These are phyloP conservation scores for Jatropha curcas DNA, from an alignment of 345 rosid genomes.

Conservation along the genomic window DNA sequence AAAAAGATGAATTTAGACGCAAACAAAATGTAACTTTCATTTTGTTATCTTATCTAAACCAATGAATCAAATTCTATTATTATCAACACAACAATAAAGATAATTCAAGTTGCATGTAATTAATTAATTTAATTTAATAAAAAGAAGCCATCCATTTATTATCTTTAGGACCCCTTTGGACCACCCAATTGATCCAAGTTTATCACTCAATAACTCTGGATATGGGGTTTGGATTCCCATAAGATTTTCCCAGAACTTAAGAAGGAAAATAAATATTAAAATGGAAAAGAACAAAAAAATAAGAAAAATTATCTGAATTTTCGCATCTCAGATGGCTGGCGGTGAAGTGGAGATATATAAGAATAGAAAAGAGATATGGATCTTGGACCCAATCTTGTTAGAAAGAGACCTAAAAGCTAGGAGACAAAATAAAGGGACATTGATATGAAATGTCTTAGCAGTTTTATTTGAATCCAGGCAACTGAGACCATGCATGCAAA, in stretches of 20 bases:
- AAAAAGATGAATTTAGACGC: too few species aligned
- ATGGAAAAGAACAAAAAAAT: too few species aligned
- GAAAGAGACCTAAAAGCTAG: slow-evolving; percentile 17
- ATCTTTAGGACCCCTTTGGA: not conserved
- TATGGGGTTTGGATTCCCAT: not conserved
- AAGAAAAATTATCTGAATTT: not conserved
- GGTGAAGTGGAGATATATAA: not conserved
- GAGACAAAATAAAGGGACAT: slow-evolving; percentile 17
- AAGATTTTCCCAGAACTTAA: not conserved
- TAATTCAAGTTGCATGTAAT: too few species aligned
- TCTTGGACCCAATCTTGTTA: slow-evolving; percentile 22
- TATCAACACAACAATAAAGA: too few species aligned
- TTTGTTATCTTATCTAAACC: too few species aligned
- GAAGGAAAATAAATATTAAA: not conserved
- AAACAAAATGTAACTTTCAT: too few species aligned
- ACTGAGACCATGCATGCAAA: not conserved
- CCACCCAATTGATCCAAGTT: not conserved
- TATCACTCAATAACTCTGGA: too few species aligned
- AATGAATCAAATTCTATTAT: too few species aligned
- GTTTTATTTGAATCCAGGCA: not conserved
- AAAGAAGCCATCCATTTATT: not conserved
- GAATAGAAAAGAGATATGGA: not conserved
- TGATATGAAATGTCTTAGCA: slow-evolving; percentile 21
- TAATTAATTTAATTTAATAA: too few species aligned
- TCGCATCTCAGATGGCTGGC: not conserved